phyloP scores from a whole-genome alignment of 176 grass and related monocot species.

The Avena eriantha region DNA sequence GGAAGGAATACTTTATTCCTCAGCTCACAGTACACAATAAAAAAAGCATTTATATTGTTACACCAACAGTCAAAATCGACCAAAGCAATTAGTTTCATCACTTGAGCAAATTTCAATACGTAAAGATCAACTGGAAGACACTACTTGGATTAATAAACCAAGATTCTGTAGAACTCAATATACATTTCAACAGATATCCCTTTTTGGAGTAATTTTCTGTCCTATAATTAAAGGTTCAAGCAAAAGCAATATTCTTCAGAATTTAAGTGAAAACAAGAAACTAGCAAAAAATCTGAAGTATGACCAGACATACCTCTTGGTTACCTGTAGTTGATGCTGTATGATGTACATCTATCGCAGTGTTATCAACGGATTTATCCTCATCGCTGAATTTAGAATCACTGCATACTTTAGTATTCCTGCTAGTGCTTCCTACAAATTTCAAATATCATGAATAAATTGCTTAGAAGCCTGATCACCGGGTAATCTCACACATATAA shows the following conservation, averaged over 20 bases:
- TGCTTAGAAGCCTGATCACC: not conserved
- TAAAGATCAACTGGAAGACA: slow-evolving; percentile 21
- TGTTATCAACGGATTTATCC: slow-evolving; percentile 37
- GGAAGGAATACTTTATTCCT: not conserved
- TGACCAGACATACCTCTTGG: slow-evolving; percentile 43
- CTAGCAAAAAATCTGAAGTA: not conserved
- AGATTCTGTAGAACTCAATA: not conserved
- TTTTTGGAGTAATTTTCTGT: not conserved
- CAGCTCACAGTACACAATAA: not conserved
- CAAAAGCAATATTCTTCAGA: slow-evolving; percentile 30
- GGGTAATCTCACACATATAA: slow-evolving; percentile 11
- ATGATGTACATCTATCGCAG: slow-evolving; percentile 32
- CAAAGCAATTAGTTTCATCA: slow-evolving; percentile 2
- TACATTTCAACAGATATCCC: not conserved
- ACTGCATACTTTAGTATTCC: slow-evolving; percentile 28
- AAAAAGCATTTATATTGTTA: not conserved
- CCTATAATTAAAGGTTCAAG: not conserved
- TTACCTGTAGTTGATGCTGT: slow-evolving; percentile 35
- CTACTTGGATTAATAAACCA: slow-evolving; percentile 12
- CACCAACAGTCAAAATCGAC: slow-evolving; percentile 1
- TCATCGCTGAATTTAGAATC: slow-evolving; percentile 30
- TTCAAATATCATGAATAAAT: slow-evolving; percentile 18
- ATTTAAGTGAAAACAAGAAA: slow-evolving; percentile 33
- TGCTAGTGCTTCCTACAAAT: slow-evolving; percentile 44
- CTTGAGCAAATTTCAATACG: slow-evolving; percentile 26